Evolutionary conservation across 2,329 filamentous ascomycete species (phyloP).

Genomic region (Hypoxylon sp.): DNA sequence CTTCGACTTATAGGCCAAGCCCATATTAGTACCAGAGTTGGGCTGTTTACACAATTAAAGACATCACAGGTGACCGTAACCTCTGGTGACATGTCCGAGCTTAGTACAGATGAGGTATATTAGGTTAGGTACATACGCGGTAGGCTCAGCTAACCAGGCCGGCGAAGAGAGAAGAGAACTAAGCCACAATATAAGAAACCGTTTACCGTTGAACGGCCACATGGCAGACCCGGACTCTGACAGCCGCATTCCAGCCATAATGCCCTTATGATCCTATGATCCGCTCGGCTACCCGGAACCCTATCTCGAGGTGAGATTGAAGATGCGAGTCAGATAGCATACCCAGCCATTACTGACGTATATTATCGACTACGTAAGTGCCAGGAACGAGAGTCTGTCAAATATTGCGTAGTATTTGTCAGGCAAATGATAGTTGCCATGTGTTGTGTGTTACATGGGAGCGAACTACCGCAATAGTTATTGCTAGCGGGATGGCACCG

Average conservation of each 20-base stretch:
- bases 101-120: constrained; percentile 30
- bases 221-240: constrained; percentile 28
- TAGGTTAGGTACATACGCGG: too few species aligned
- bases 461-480: constrained; percentile 33
- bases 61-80: constrained; percentile 15
- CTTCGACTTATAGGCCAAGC: constrained; percentile 18
- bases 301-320: constrained; percentile 24
- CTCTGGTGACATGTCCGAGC: constrained; percentile 18
- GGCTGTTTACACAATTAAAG: constrained; percentile 17
- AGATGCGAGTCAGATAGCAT: constrained; percentile 13
- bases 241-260: constrained; percentile 36
- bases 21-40: constrained; percentile 12
- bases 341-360: background rate
- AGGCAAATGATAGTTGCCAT: constrained; percentile 26
- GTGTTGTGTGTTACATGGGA: constrained; percentile 37
- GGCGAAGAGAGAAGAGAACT: too few species aligned
- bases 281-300: constrained; percentile 20
- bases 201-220: constrained; percentile 38
- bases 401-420: constrained; percentile 15
- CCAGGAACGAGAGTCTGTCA: constrained; percentile 10
- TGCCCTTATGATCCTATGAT: background rate
- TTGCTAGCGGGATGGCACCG: constrained; percentile 36
- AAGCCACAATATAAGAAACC: constrained; percentile 38
- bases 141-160: too few species aligned
- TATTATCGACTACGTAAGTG: too few species aligned